phyloP scores from a whole-genome alignment of 768 basidiomycete species.

The Russula sp. region DNA sequence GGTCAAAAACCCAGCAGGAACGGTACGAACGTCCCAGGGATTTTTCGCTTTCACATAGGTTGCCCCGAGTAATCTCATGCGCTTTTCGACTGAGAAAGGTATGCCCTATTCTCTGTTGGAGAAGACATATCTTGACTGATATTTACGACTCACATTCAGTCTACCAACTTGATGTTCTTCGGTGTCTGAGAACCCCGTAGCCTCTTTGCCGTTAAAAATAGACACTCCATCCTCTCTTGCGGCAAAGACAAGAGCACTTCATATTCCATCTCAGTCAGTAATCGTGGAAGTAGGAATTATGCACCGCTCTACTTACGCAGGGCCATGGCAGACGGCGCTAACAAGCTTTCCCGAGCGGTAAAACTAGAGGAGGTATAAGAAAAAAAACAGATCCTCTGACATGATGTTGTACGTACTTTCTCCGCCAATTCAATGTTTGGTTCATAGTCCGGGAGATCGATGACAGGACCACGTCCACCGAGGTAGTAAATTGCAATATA shows the following conservation, averaged over 20 bases:
- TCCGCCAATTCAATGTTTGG: constrained; percentile 56
- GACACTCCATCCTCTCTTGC: constrained; percentile 52
- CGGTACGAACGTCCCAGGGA: constrained; percentile 48
- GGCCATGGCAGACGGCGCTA: constrained; percentile 77
- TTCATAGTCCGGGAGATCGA: constrained; percentile 62
- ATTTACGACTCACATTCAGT: constrained; percentile 42
- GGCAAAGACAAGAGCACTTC: constrained; percentile 50
- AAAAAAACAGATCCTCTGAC: background rate
- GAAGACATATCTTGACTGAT: background rate
- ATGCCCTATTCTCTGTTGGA: constrained; percentile 42
- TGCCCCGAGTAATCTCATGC: constrained; percentile 62
- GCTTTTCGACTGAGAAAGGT: constrained; percentile 71
- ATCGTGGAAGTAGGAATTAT: background rate
- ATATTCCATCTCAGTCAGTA: background rate
- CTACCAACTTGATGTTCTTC: constrained; percentile 56
- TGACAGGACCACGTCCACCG: constrained; percentile 75
- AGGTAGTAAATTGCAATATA: constrained; percentile 77
- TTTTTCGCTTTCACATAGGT: constrained; percentile 56
- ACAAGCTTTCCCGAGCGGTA: constrained; percentile 64
- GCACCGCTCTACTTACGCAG: constrained; percentile 49
- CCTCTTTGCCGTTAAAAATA: constrained; percentile 56
- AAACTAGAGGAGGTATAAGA: constrained; percentile 49
- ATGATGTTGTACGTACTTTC: constrained; percentile 39
- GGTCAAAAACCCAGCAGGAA: constrained; percentile 33
- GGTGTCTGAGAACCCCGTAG: constrained; percentile 68